Conservation (phyloP, 345 rosid genomes). For the Sisymbrium irio region DNA sequence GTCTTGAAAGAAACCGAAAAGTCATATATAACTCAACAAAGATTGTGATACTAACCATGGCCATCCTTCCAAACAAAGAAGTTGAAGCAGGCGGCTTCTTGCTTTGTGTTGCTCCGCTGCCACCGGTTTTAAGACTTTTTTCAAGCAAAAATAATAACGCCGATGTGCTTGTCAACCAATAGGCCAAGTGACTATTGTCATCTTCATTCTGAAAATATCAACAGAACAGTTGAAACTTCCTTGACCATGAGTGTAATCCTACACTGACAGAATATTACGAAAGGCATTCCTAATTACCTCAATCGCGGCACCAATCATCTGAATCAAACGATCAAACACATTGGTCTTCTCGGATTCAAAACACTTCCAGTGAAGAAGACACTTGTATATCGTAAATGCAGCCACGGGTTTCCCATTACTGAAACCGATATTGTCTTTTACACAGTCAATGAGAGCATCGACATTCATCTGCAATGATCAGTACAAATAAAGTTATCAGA, state of each 20-base stretch:
- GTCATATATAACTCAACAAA: not conserved
- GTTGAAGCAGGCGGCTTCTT: constrained; percentile 69
- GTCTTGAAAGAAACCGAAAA: not conserved
- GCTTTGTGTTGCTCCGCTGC: constrained; percentile 65
- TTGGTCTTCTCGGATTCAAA: constrained; percentile 97
- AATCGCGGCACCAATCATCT: constrained; percentile 97
- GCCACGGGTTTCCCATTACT: constrained; percentile 92
- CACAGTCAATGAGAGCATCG: constrained; percentile 88
- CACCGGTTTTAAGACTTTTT: constrained; percentile 73
- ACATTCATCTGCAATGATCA: constrained; percentile 67
- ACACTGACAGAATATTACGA: not conserved
- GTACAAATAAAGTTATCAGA: constrained; percentile 14
- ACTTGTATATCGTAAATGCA: constrained; percentile 89
- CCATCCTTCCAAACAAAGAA: constrained; percentile 94
- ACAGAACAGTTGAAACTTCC: not conserved
- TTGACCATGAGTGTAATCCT: not conserved
- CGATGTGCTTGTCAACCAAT: constrained; percentile 95
- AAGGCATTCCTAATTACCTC: constrained; percentile 54
- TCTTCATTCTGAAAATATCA: constrained; percentile 75
- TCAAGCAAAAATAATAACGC: constrained; percentile 86
- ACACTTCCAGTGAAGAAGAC: constrained; percentile 97
- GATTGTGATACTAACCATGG: constrained; percentile 53
- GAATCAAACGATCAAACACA: constrained; percentile 96
- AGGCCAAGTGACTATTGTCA: constrained; percentile 86
- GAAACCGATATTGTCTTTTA: constrained; percentile 74